These are phyloP conservation scores for Phytophthora cajani DNA, from an alignment of 352 stramenopile species.

Conservation along the genomic window DNA sequence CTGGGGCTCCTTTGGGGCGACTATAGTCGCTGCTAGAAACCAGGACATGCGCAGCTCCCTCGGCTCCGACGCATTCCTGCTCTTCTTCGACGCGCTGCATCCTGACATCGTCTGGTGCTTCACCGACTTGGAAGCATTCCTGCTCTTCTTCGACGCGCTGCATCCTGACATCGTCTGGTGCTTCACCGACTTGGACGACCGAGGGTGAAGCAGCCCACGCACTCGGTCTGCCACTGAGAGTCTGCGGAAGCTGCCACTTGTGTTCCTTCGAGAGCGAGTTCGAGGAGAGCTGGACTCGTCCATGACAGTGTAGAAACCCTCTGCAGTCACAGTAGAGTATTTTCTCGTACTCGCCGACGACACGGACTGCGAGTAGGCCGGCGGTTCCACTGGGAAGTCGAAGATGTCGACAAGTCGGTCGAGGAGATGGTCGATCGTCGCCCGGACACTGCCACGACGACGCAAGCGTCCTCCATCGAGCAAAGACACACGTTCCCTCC, in stretches of 20 bases:
- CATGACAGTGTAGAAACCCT: conserved; percentile 27
- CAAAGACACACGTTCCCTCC: conserved; percentile 43
- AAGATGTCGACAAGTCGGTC: conserved; percentile 49
- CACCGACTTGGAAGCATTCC: not conserved
- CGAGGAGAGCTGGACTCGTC: conserved; percentile 3
- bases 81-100: conserved; percentile 8
- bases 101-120: conserved; percentile 18
- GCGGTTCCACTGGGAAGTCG: conserved; percentile 43
- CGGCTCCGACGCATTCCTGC: not conserved
- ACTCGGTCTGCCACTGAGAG: conserved; percentile 25
- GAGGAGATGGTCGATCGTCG: conserved; percentile 41
- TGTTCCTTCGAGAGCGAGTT: conserved; percentile 11
- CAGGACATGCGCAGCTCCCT: conserved; percentile 17
- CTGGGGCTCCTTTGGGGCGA: conserved; percentile 3
- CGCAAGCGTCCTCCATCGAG: conserved; percentile 41
- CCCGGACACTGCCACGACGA: conserved; percentile 26
- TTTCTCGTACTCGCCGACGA: conserved; percentile 9
- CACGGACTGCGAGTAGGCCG: not conserved
- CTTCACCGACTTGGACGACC: not conserved
- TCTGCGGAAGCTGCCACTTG: conserved; percentile 6
- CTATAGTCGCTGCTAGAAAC: conserved; percentile 3
- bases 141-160: conserved; percentile 7
- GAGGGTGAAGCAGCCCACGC: conserved; percentile 5
- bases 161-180: conserved; percentile 20
- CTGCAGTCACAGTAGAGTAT: not conserved